These are phyloP conservation scores for Botrytis cinerea DNA, from an alignment of 2,329 filamentous ascomycete species.

Conservation along the genomic window DNA sequence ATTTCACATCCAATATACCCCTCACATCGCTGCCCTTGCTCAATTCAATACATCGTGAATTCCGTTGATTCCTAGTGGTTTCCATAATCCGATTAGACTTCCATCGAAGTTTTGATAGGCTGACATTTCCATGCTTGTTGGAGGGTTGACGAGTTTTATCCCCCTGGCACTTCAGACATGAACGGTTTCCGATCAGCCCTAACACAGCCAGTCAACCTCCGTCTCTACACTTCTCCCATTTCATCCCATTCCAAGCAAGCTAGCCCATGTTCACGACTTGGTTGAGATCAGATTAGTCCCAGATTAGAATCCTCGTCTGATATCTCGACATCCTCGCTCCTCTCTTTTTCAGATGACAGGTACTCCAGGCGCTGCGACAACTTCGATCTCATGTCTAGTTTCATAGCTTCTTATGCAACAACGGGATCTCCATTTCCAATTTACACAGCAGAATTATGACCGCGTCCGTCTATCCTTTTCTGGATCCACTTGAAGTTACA, in stretches of 20 bases:
- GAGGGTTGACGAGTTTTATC: constrained; percentile 33
- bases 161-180: constrained; percentile 31
- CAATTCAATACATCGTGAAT: background rate
- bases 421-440: constrained; percentile 39
- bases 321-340: constrained; percentile 25
- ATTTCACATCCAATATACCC: background rate
- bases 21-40: background rate
- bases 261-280: background rate
- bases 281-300: constrained; percentile 23
- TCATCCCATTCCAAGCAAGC: constrained; percentile 24
- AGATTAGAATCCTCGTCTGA: constrained; percentile 30
- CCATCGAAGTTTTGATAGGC: background rate
- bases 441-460: constrained; percentile 28
- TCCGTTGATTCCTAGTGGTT: background rate
- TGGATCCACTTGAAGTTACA: constrained; percentile 9
- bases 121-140: background rate
- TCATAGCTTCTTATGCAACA: constrained; percentile 38
- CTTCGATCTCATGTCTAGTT: constrained; percentile 38
- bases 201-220: background rate
- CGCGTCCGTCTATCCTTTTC: constrained; percentile 31
- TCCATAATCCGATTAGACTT: background rate
- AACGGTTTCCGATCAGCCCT: constrained; percentile 35
- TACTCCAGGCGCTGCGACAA: constrained; percentile 33
- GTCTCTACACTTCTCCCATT: constrained; percentile 15
- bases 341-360: constrained; percentile 35